A percentile compares a stretch with the other conserved stretches of the same genome.
These are phyloP conservation scores for Penicillium angulare DNA, from an alignment of 495 filamentous ascomycete genomes.

Conservation along the genomic window DNA sequence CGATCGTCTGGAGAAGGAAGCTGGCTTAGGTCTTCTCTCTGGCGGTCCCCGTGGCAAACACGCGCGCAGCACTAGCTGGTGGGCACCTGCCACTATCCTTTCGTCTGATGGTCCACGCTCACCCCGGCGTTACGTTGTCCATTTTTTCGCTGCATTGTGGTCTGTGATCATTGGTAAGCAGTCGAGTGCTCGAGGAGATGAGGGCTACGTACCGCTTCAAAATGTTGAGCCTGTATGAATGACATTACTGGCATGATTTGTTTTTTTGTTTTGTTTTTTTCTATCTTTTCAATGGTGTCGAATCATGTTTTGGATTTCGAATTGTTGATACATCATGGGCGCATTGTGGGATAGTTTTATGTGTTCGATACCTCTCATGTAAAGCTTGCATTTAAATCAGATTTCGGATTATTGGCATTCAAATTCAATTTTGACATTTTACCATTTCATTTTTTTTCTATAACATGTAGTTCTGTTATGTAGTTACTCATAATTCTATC, in stretches of 20 bases:
- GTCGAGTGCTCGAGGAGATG: constrained; percentile 25
- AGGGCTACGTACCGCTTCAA: constrained; percentile 46
- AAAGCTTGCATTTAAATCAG: not conserved
- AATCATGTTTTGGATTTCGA: not conserved
- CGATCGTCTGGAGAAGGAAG: constrained; percentile 57
- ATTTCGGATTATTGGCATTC: not conserved
- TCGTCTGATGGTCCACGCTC: constrained; percentile 20
- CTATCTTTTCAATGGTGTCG: not conserved
- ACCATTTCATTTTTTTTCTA: too few species aligned
- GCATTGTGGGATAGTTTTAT: not conserved
- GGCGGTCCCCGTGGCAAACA: not conserved
- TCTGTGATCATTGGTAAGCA: constrained; percentile 29
- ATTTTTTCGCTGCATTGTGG: constrained; percentile 22
- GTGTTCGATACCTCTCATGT: not conserved
- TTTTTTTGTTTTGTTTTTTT: not conserved
- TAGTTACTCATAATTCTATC: too few species aligned
- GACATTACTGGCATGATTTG: not conserved
- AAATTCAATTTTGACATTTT: too few species aligned
- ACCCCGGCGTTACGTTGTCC: constrained; percentile 18
- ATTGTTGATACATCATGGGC: not conserved
- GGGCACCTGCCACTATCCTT: constrained; percentile 24
- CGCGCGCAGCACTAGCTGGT: constrained; percentile 30
- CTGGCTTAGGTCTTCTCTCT: constrained; percentile 17
- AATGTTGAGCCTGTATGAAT: constrained; percentile 40
- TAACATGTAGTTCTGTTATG: too few species aligned